Conservation (phyloP, 345 rosid genomes). For the Iberis pinnata region DNA sequence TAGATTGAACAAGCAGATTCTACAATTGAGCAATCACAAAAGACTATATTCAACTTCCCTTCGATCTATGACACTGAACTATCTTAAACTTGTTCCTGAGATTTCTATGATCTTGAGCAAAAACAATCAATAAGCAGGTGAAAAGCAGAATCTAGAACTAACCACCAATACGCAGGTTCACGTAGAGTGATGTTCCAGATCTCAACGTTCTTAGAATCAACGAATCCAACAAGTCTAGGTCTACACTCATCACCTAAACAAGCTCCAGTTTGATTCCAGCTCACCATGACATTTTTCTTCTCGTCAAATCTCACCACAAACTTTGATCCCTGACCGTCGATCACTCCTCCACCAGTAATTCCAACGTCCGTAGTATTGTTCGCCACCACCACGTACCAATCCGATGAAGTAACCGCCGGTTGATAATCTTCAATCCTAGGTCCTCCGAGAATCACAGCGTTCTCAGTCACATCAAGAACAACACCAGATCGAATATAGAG, state of each 20-base stretch:
- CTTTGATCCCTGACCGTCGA: slow-evolving; percentile 74
- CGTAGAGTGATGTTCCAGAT: slow-evolving; percentile 59
- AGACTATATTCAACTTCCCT: not conserved
- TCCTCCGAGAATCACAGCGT: slow-evolving; percentile 68
- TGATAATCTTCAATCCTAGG: slow-evolving; percentile 47
- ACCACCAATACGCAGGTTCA: slow-evolving; percentile 98
- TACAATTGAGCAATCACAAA: slow-evolving; percentile 4
- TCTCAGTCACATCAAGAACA: slow-evolving; percentile 48
- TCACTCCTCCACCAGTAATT: slow-evolving; percentile 76
- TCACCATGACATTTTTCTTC: slow-evolving; percentile 89
- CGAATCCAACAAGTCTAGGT: slow-evolving; percentile 73
- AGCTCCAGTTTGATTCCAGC: slow-evolving; percentile 80
- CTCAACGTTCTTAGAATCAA: slow-evolving; percentile 50
- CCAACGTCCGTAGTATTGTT: slow-evolving; percentile 73
- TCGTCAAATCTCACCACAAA: slow-evolving; percentile 58
- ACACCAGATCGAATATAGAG: slow-evolving; percentile 59
- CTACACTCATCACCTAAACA: slow-evolving; percentile 86
- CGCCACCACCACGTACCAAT: slow-evolving; percentile 80
- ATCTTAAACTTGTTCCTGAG: not conserved
- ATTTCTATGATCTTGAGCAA: not conserved
- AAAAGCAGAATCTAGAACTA: slow-evolving; percentile 12
- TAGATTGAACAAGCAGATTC: not conserved
- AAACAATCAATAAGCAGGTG: not conserved
- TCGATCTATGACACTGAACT: not conserved
- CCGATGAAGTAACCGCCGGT: slow-evolving; percentile 38